A percentile compares a stretch with the other conserved stretches of the same genome.
Conservation (phyloP, 805 yeast species). For the Zygosaccharomyces bisporus region DNA sequence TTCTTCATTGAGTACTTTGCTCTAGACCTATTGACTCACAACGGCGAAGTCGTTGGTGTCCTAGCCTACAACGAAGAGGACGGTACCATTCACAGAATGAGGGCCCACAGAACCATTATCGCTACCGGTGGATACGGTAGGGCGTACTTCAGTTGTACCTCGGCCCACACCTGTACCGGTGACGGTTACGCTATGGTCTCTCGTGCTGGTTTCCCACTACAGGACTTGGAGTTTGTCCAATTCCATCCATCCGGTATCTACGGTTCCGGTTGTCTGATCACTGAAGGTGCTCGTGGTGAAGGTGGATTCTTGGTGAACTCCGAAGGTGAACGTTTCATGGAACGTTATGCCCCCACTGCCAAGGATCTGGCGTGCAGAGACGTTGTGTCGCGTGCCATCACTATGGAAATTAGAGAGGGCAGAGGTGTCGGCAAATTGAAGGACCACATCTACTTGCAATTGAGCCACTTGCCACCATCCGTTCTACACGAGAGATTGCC, state of each 20-base stretch:
- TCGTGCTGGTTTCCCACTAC: constrained; percentile 96
- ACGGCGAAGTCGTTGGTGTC: constrained; percentile 95
- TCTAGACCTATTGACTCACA: constrained; percentile 86
- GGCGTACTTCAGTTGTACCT: constrained; percentile 97
- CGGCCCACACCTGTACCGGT: constrained; percentile 99
- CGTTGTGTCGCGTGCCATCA: constrained; percentile 96
- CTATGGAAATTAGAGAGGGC: constrained; percentile 97
- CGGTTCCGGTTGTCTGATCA: constrained; percentile 97
- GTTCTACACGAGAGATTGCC: constrained; percentile 95
- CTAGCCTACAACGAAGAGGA: constrained; percentile 98
- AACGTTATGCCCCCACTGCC: constrained; percentile 97
- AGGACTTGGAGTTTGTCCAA: constrained; percentile 96
- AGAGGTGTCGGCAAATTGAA: constrained; percentile 97
- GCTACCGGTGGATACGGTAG: constrained; percentile 99
- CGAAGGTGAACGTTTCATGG: constrained; percentile 99
- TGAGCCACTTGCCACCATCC: constrained; percentile 87
- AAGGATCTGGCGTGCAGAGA: constrained; percentile 98
- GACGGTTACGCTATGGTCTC: constrained; percentile 98
- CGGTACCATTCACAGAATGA: constrained; percentile 96
- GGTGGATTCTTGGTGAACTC: constrained; percentile 96
- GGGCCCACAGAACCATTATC: constrained; percentile 91
- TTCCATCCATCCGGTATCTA: constrained; percentile 99
- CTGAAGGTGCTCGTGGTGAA: constrained; percentile 99
- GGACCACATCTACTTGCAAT: constrained; percentile 93
- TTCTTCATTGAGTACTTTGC: constrained; percentile 98